Evolutionary conservation across 768 basidiomycete species (phyloP).

Genomic region (Hygrocybe punicea): DNA sequence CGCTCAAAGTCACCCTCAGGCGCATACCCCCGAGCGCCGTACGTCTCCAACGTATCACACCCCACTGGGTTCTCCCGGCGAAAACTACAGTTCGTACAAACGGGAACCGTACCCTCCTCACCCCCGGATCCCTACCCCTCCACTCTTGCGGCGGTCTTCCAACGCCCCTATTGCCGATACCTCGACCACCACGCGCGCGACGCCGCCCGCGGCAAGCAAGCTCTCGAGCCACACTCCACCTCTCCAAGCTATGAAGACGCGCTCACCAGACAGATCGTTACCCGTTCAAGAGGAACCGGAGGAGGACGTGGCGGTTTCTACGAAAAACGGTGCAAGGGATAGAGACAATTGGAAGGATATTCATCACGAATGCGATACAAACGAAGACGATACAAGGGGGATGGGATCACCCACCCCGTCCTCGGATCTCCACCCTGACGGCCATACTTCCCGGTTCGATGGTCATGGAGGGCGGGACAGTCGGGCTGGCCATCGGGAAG

Average conservation of each 20-base stretch:
- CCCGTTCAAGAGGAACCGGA: slow-evolving; percentile 76
- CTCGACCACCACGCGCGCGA: background rate
- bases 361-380: slow-evolving; percentile 28
- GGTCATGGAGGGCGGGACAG: slow-evolving; percentile 32
- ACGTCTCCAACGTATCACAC: slow-evolving; percentile 49
- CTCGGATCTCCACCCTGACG: slow-evolving; percentile 52
- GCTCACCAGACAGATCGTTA: slow-evolving; percentile 68
- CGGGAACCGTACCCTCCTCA: slow-evolving; percentile 41
- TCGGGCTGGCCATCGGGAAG: slow-evolving; percentile 40
- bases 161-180: background rate
- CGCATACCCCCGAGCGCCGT: slow-evolving; percentile 53
- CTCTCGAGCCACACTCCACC: slow-evolving; percentile 55
- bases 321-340: slow-evolving; percentile 34
- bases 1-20: slow-evolving; percentile 38
- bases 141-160: background rate
- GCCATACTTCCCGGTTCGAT: slow-evolving; percentile 9
- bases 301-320: slow-evolving; percentile 48
- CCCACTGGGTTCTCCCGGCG: slow-evolving; percentile 47
- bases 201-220: slow-evolving; percentile 25
- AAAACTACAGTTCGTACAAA: slow-evolving; percentile 49
- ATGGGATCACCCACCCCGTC: slow-evolving; percentile 50
- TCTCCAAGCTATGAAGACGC: slow-evolving; percentile 48
- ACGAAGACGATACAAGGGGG: slow-evolving; percentile 24
- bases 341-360: slow-evolving; percentile 30
- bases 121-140: slow-evolving; percentile 5